Evolutionary conservation across 2,329 filamentous ascomycete species (phyloP), one percentile per base, ranked within the genome.

Genomic region (Xylaria sp.): DNA sequence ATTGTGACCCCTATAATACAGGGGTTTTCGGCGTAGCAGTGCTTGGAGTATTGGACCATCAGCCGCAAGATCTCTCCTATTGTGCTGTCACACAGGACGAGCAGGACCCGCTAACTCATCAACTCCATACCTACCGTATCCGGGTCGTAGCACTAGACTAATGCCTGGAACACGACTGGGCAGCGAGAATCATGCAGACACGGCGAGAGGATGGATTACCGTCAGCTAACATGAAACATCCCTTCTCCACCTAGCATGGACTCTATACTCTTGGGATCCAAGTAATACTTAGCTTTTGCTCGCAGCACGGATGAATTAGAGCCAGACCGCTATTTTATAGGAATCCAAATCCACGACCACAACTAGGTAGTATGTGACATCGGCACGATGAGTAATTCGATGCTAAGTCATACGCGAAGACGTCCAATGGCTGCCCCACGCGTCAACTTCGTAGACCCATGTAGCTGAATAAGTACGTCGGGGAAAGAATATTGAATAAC

Each of bases 221-320:
- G 65, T 70, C 68, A 70, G 68, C 68, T 50, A 28, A 68, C 58
- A 60, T 70, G 68, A 70, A 70, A 70, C 68, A 62, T 55, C 39
- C 39, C 60, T 65, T 57, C 61, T 53, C 65, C 68, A 65, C 65
- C 39, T 36, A 39, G 46, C 20, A 55, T n/a, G 12, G 34, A 58
- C 23, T 60, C 46, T 23, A 46, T 58, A 48, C 41, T 62, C 41
- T 60, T 65, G 39, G 53, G 36, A 67, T 43, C 23, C n/a, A 60
- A 56, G 48, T 45, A 32, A 52, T 32, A 53, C n/a, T 10, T 9
- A 13, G 28, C 15, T 60, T 60, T 30, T 64, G 30, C 36, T 12
- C 36, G 52, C 46, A 43, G 41, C 48, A 18, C n/a, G 52, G 41
- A 43, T 28, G 43, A 41, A 50, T 41, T n/a, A 36, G 28, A 55